Evolutionary conservation across 169 alveolate genomes (phyloP).

Genomic region (Cryptosporidium baileyi): DNA sequence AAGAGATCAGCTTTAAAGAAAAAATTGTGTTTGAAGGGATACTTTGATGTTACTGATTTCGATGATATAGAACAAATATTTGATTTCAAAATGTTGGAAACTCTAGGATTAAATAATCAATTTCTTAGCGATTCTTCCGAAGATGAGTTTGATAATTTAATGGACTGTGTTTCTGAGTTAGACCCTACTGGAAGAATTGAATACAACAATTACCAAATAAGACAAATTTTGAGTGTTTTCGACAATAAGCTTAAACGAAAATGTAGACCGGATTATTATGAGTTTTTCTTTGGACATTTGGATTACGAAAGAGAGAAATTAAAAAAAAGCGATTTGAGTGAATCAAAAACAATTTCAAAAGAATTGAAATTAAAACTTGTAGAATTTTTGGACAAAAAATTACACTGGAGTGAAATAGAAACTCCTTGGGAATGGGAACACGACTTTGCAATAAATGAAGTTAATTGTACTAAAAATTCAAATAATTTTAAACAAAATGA

Average conservation of each 20-base stretch:
- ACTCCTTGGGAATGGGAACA: constrained; percentile 70
- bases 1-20: constrained; percentile 18
- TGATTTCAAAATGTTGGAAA: constrained; percentile 29
- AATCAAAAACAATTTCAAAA: constrained; percentile 3
- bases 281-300: constrained; percentile 37
- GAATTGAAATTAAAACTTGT: constrained; percentile 47
- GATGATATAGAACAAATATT: constrained; percentile 35
- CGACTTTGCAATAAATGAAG: constrained; percentile 31
- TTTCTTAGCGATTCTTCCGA: constrained; percentile 59
- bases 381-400: constrained; percentile 38
- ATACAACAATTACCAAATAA: constrained; percentile 43
- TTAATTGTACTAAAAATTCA: neutral
- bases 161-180: constrained; percentile 30
- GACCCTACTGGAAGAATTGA: constrained; percentile 40
- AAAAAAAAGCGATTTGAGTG: neutral
- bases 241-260: constrained; percentile 19
- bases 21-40: constrained; percentile 22
- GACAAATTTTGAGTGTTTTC: constrained; percentile 21
- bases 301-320: constrained; percentile 42
- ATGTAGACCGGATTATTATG: constrained; percentile 42
- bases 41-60: constrained; percentile 33
- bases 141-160: constrained; percentile 32
- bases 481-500: constrained; percentile 10
- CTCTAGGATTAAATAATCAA: constrained; percentile 38
- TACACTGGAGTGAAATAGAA: constrained; percentile 40